Evolutionary conservation across 345 rosid genomes (phyloP), one percentile per base, ranked within the genome.

Genomic region (Ceriops zippeliana): DNA sequence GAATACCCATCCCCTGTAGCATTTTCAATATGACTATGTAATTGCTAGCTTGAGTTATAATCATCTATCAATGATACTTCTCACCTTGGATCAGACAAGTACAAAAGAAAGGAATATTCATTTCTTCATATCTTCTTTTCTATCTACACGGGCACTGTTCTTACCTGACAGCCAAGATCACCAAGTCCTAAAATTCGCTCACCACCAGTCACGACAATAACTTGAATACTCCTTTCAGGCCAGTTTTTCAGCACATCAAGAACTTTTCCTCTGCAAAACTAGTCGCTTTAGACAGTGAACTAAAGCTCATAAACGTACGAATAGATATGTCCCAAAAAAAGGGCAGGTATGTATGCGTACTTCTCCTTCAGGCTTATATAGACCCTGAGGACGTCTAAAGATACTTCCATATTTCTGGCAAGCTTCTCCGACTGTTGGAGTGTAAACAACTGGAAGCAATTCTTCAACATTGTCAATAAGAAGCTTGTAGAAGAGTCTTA

Each of bases 1-100:
- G 96, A 70, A 91, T 91, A 42, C 97, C 97, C 96, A 91, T 91
- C 20, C 97, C 96, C 96, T 92, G 80, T 59, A 60, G 26, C 54
- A 66, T 34, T 65, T 26, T 58, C 54, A 65, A 52, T 38, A 5
- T 51, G 28, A 60, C 38, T 19, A 51, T 6, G 6, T 42, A 26
- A 20, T n/a, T 30, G 53, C 58, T n/a, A 16, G 42, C 52, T 15
- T 15, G 21, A n/a, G n/a, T 32, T 37, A 38, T 8, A 34, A 34
- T 34, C 37, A 34, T 34, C 38, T 62, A 7, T 19, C 13, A 7
- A 21, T 62, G 38, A 8, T 38, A 8, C 59, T 5, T 56, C 37
- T 34, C 37, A 34, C 37, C 37, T 1, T 10, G 5, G 0, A 56
- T 37, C 37, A 34, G 37, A 34, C 0, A 11, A 11, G 37, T 7